phyloP scores from a whole-genome alignment of 495 filamentous ascomycete species.

The Geopyxis carbonaria region DNA sequence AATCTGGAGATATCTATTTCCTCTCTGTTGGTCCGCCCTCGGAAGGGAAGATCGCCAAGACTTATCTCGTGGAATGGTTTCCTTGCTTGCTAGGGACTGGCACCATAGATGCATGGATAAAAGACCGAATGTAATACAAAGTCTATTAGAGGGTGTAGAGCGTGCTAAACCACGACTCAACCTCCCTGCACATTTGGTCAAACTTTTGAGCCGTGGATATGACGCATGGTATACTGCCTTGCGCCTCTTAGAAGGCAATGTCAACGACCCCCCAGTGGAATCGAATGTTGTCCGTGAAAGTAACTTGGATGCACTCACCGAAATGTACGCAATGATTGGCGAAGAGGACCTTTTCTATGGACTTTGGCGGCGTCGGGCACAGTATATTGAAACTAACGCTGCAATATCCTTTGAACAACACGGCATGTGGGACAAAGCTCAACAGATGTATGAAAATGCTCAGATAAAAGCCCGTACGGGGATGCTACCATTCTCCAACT shows the following conservation, averaged over 20 bases:
- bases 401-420: constrained; percentile 95
- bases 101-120: constrained; percentile 86
- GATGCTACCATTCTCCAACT: constrained; percentile 81
- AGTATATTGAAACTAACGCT: constrained; percentile 91
- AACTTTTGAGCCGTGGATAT: constrained; percentile 77
- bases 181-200: constrained; percentile 87
- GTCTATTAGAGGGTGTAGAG: constrained; percentile 68
- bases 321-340: constrained; percentile 71
- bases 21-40: constrained; percentile 79
- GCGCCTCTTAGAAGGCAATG: constrained; percentile 65
- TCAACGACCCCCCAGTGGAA: constrained; percentile 68
- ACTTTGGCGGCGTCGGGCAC: constrained; percentile 84
- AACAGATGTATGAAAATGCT: constrained; percentile 84
- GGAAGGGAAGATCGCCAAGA: constrained; percentile 79
- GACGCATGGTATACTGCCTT: constrained; percentile 91
- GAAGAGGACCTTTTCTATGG: constrained; percentile 98
- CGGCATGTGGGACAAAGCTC: constrained; percentile 98
- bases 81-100: constrained; percentile 80
- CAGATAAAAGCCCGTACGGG: constrained; percentile 94
- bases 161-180: constrained; percentile 69
- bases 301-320: constrained; percentile 82
- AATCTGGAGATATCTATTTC: constrained; percentile 81
- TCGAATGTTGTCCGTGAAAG: constrained; percentile 70
- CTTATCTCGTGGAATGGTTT: constrained; percentile 72
- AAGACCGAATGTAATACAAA: constrained; percentile 84